phyloP scores from a whole-genome alignment of 805 yeast species.

The Cyberlindnera amylophila region DNA sequence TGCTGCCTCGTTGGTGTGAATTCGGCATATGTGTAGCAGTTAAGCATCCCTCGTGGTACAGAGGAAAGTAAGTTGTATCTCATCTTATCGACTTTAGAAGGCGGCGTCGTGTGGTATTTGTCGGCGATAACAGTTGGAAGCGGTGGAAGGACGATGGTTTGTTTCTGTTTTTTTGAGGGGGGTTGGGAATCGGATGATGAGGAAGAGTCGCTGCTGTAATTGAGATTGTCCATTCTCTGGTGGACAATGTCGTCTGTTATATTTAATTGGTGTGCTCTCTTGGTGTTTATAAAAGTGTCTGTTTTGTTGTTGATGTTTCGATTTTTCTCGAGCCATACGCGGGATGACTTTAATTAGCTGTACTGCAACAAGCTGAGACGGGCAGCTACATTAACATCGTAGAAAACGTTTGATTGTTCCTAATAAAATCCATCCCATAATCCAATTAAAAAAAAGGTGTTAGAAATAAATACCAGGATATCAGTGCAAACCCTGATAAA shows the following conservation, averaged over 20 bases:
- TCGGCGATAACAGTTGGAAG: constrained; percentile 12
- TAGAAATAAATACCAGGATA: no score
- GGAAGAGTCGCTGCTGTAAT: constrained; percentile 4
- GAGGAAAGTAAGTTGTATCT: neutral
- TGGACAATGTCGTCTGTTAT: neutral
- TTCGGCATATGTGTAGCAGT: constrained; percentile 10
- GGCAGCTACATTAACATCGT: no score
- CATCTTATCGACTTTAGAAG: constrained; percentile 3
- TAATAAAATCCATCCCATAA: no score
- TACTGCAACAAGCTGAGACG: no score
- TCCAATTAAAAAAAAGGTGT: no score
- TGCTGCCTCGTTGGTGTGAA: constrained; percentile 5
- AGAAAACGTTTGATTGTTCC: no score
- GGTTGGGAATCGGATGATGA: constrained; percentile 3
- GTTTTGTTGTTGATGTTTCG: no score
- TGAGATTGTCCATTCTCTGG: neutral
- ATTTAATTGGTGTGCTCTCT: neutral
- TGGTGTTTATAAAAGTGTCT: no score
- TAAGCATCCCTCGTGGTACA: constrained; percentile 6
- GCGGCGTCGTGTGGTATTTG: constrained; percentile 3
- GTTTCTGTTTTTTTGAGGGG: neutral
- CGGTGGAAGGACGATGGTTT: constrained; percentile 9
- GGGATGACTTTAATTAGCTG: no score
- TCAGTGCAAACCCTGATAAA: neutral
- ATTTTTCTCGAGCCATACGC: no score